Evolutionary conservation across 1,284 basidiomycete genomes (phyloP), one percentile per base, ranked within the genome.

Genomic region (Pascua sp.): DNA sequence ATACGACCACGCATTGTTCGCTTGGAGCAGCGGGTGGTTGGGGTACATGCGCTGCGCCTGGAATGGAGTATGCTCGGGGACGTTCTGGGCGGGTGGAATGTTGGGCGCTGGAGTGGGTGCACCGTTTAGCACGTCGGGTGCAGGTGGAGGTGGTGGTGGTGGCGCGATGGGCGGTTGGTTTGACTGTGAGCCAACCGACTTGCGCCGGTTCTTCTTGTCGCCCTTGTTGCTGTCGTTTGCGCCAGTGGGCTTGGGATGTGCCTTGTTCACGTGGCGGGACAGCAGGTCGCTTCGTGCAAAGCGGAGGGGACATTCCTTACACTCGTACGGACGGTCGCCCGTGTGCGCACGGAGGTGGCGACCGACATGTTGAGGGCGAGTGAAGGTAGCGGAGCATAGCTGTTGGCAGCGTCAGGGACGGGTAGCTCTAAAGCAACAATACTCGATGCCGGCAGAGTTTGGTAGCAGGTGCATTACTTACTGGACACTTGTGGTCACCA

Each of bases 301-400:
- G 74, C 90, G 87, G 76, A 92, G 86, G 24, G 89, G 89, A 74
- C 91, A 93, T 65, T 87, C 84, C 72, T 87, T 86, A 72, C 91
- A 93, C 68, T 89, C 90, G 80, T 93, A 93, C 9, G 90, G 90
- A 49, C 90, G 82, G 80, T 92, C 90, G 61, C 90, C 90, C n/a
- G 90, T 92, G 76, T 93, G 90, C 64, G 89, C 90, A 70, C 90
- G 85, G 84, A 93, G 89, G 78, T 93, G 90, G 54, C 90, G 80
- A 10, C 89, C 89, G 57, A 92, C 90, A 84, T 92, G 90, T 67
- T 92, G 90, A 39, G 90, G 90, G 53, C 90, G 82, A 16, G 90
- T 92, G 72, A 92, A 92, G 0, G 89, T 91, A 0, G 90, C 89
- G 63, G 87, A 84, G 75, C 90, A 92, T 17, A 92, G 51, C 68